Base-by-base conservation (phyloP, 805 yeast genomes). In the Scheffersomyces ergatensis region DNA sequence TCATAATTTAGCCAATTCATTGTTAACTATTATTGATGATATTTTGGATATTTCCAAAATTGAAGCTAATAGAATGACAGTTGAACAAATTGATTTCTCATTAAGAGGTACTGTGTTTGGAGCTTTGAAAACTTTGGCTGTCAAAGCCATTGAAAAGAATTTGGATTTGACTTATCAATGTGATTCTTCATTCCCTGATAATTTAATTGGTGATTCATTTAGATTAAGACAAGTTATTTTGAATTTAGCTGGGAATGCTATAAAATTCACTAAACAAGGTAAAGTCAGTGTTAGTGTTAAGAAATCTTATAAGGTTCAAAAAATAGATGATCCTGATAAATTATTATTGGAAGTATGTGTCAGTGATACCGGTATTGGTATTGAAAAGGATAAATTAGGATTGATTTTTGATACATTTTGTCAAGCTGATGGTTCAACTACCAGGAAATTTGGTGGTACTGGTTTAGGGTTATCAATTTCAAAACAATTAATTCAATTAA, bases 361-460 rank as follows among this genome's bases (percentile, higher is more conserved):
- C 8, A 77, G 88, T 50, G 96, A 88, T 60, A 88, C 95, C 1
- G 95, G 96, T 58, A 88, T 89, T 49, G 96, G 96, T 50, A 88
- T 88, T 51, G 88, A 83, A 54, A 80, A 79, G 55, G 96, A 89
- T 54, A 88, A 88, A 57, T 70, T 88, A 27, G 95, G 88, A 24
- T 72, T 89, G 32, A 89, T 88, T 51, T 88, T 88, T 55, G 96
- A 88, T 55, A 88, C 92, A 2, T 88, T 88, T 67, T 85, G 96
- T 50, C 96, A 88, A 61, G 96, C 96, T 7, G 96, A 88, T 65
- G 96, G 96, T 32, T 86, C 95, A 4, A 88, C 96, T 2, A 88
- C 96, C 1, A 77, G 96, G 59, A 87, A 87, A 62, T 89, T 88
- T 59, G 96, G 96, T 53, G 96, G 96, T 55, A 89, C 96, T 3